Evolutionary conservation across 306 rosid genomes (phyloP), one percentile per base, ranked within the genome.

Genomic region (Cicer chorassanicum): DNA sequence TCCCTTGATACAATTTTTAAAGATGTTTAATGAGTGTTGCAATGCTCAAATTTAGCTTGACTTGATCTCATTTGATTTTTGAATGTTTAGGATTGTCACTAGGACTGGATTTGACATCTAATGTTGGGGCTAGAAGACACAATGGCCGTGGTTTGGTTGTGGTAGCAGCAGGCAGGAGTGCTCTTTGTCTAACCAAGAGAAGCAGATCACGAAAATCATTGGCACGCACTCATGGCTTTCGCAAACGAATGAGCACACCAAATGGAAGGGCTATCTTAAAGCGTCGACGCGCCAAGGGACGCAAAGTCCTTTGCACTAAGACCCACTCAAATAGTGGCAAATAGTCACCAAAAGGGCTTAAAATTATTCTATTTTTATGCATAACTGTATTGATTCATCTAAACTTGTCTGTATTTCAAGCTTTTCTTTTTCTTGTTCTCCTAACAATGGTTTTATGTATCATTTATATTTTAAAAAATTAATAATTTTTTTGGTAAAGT

Each of bases 211-310:
- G 93, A 12, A 95, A 95, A 82, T 95, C 99, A 73, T 74, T 92
- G 81, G 93, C 93, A 62, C 85, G 97, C 13, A 89, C 96, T 59
- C 97, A 92, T 73, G 97, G 99, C 6, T 95, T 95, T 70, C 93
- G 98, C 56, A 81, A 78, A 51, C 67, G 99, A 62, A 95, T 92
- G 98, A 83, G 97, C 51, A 92, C 99, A 45, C 78, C 97, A 6
- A 78, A 80, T n/a, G 99, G 99, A 36, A 87, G 97, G 78, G 92
- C 93, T 60, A 6, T 92, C 19, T 56, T 95, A 12, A 92, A 88
- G 82, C 90, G 98, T 8, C 77, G 99, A 15, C 93, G 96, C 15
- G 97, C 96, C 59, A 95, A 92, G 91, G 99, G 98, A 8, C 85
- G 99, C 24, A 95, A 84, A 85, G 45, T 92, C 68, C 97, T 90